Evolutionary conservation across 345 rosid genomes (phyloP).

Genomic region (Eucalyptus cloeziana): DNA sequence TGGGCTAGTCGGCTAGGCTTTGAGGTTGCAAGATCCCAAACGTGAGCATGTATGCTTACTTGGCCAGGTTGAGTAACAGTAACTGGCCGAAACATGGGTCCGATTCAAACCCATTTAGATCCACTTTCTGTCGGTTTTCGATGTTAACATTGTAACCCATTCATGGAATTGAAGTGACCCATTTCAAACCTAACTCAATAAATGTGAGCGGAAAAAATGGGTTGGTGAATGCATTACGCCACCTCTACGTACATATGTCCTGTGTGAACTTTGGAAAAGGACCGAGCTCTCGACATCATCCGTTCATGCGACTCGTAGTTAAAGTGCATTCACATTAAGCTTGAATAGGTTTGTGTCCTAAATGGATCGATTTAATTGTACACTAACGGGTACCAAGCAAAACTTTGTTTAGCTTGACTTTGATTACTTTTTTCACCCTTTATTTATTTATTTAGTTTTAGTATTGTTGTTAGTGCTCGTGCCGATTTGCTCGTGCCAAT

Average conservation of each 20-base stretch:
- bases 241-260: background rate
- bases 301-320: background rate
- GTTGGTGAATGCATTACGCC: background rate
- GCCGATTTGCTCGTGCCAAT: background rate
- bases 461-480: background rate
- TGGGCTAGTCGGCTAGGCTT: background rate
- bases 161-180: background rate
- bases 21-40: background rate
- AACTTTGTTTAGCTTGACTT: background rate
- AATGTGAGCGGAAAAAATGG: background rate
- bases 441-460: background rate
- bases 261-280: background rate
- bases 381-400: background rate
- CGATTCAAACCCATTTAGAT: background rate
- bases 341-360: background rate
- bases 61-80: background rate
- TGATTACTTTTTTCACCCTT: background rate
- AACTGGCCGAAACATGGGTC: background rate
- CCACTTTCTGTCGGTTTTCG: background rate
- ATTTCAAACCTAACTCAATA: background rate
- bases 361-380: background rate
- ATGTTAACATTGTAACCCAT: background rate
- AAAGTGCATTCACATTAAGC: background rate
- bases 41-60: background rate
- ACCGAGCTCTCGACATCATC: background rate